Evolutionary conservation across 768 basidiomycete genomes (phyloP), one percentile per base, ranked within the genome.

Genomic region (Lactarius psammicola): DNA sequence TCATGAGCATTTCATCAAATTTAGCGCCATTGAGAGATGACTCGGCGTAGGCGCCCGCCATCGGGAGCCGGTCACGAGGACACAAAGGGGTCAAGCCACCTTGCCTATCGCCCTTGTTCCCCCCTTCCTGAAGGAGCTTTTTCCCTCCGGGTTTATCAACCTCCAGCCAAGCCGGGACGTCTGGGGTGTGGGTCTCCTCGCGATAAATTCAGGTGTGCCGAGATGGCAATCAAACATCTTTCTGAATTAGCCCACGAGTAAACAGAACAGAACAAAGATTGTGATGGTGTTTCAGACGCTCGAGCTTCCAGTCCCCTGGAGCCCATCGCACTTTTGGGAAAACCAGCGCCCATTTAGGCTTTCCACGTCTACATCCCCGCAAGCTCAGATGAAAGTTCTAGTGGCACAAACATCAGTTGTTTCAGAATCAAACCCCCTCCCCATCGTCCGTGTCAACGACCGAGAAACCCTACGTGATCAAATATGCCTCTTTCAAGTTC

Each of bases 301-400:
- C 55, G 28, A 38, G 31, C 60, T 67, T 63, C 66, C 61, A 20
- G 40, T 54, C 58, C 66, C 36, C 61, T 57, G 62, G 66, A 61
- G 61, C 61, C 38, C 53, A 59, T 67, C 61, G 66, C 61, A 55
- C 57, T 54, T 51, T 66, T 62, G 66, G 61, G 59, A 59, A 58
- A 59, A 36, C 31, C 66, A 59, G 66, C 66, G 61, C 66, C 66
- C 66, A 63, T 67, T 67, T 67, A 67, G 66, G 66, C 66, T 67
- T 67, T 67, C 66, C 51, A 54, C 54, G 31, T 63, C 61, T 31
- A 38, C 23, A 67, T 63, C 66, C 66, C 66, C 66, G 66, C 57
- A 63, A 44, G 57, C 51, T 26, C 40, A 63, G 56, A 67, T 67
- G 66, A 67, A 67, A 49, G 66, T 67, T 67, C 66, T 67, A 67